Evolutionary conservation across 768 basidiomycete species (phyloP).

Genomic region (Pisolithus tinctorius): DNA sequence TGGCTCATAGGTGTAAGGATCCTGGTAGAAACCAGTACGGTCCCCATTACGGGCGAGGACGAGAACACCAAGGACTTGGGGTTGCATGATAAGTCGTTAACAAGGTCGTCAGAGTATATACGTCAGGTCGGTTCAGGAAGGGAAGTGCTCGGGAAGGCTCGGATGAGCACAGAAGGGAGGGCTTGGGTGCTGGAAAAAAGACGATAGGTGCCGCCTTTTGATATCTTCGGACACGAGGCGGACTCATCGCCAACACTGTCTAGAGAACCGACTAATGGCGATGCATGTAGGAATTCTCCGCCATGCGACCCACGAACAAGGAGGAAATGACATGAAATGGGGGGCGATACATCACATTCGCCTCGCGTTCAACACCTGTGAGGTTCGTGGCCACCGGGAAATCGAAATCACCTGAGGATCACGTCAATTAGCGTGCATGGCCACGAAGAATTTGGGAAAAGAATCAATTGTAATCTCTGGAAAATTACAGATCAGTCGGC

Average conservation of each 20-base stretch:
- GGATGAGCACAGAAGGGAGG: constrained; percentile 3
- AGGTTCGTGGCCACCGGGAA: constrained; percentile 19
- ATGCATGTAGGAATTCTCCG: constrained; percentile 21
- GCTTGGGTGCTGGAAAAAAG: constrained; percentile 4
- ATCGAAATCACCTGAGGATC: constrained; percentile 14
- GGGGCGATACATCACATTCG: constrained; percentile 6
- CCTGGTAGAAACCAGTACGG: constrained; percentile 61
- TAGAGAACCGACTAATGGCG: constrained; percentile 24
- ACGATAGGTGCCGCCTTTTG: constrained; percentile 19
- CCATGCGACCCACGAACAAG: constrained; percentile 12
- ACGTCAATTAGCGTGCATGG: constrained; percentile 18
- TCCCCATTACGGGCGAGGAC: constrained; percentile 75
- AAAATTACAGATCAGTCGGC: constrained; percentile 7
- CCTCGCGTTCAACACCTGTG: constrained; percentile 16
- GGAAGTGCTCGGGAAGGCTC: not conserved
- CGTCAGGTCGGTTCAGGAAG: not conserved
- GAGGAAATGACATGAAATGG: constrained; percentile 5
- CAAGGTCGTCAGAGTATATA: not conserved
- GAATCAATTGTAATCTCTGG: constrained; percentile 8
- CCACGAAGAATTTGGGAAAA: constrained; percentile 17
- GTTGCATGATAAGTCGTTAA: constrained; percentile 16
- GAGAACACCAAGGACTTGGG: constrained; percentile 62
- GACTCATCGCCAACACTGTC: constrained; percentile 20
- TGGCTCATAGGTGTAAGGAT: constrained; percentile 60
- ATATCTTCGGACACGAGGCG: constrained; percentile 23